Percentiles rank a stretch among this genome's conserved stretches.
Conservation (phyloP, 257 asterid species). For the Solanum verrucosum region DNA sequence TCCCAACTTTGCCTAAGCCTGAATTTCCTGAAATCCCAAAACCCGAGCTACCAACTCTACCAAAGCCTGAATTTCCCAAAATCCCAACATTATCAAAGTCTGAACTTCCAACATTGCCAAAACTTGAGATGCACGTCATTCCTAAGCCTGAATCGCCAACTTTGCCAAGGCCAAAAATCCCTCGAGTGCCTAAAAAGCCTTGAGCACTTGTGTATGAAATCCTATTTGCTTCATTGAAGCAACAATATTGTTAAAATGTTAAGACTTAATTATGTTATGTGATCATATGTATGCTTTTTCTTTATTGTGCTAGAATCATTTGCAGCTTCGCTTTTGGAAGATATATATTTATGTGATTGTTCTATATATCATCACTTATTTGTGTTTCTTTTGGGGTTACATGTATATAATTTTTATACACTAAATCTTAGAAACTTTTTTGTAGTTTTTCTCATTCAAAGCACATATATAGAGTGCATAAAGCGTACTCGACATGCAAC, state of each 20-base stretch:
- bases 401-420: neutral
- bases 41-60: slow-evolving; percentile 13
- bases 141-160: neutral
- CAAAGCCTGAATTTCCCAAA: slow-evolving; percentile 14
- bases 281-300: neutral
- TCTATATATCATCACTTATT: too few relatives aligned
- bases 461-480: too few relatives aligned
- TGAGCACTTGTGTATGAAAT: neutral
- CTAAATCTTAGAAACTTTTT: neutral
- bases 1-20: slow-evolving; percentile 5
- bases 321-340: neutral
- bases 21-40: slow-evolving; percentile 5
- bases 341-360: too few relatives aligned
- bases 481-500: too few relatives aligned
- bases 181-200: neutral
- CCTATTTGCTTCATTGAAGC: neutral
- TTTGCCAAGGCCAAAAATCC: neutral
- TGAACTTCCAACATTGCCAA: neutral
- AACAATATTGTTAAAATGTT: neutral
- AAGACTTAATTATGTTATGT: neutral
- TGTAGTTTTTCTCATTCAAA: too few relatives aligned
- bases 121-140: neutral
- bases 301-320: neutral
- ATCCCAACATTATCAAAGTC: slow-evolving; percentile 7
- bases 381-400: neutral